These are phyloP conservation scores for Gymnopus androsaceus DNA, from an alignment of 1,284 basidiomycete species.

Conservation along the genomic window DNA sequence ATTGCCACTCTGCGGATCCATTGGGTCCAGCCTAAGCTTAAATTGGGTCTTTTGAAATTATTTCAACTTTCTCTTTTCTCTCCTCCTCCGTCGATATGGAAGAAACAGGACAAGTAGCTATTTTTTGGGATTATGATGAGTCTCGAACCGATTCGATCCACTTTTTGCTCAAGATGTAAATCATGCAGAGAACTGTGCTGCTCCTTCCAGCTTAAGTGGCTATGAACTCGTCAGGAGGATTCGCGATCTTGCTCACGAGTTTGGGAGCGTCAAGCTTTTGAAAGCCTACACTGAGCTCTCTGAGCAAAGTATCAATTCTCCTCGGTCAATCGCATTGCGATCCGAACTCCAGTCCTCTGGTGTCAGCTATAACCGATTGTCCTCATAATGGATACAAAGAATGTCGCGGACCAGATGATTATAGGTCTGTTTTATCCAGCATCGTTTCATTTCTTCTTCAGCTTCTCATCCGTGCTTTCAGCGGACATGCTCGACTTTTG, in stretches of 20 bases:
- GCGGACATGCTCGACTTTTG: conserved; percentile 24
- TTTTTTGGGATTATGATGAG: conserved; percentile 68
- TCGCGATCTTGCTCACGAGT: conserved; percentile 41
- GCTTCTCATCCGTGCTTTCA: not conserved
- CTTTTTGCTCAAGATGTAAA: not conserved
- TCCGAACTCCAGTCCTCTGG: conserved; percentile 44
- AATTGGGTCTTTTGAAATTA: too few relatives aligned
- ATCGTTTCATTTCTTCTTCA: not conserved
- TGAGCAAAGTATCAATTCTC: conserved; percentile 19
- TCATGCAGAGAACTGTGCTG: conserved; percentile 55
- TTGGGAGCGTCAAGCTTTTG: conserved; percentile 47
- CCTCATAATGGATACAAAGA: conserved; percentile 43
- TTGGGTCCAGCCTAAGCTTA: too few relatives aligned
- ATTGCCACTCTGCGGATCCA: too few relatives aligned
- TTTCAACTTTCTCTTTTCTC: not conserved
- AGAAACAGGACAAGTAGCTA: conserved; percentile 39
- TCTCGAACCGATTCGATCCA: conserved; percentile 12
- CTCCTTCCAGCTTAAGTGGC: conserved; percentile 45
- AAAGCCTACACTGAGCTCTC: conserved; percentile 56
- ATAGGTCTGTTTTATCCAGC: too few relatives aligned
- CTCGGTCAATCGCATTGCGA: conserved; percentile 19
- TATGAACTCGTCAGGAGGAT: conserved; percentile 47
- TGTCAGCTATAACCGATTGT: conserved; percentile 44
- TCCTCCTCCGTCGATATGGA: not conserved
- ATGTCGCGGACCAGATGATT: conserved; percentile 46